Evolutionary conservation across 441 rosid genomes (phyloP).

Genomic region (Populus hybrid): DNA sequence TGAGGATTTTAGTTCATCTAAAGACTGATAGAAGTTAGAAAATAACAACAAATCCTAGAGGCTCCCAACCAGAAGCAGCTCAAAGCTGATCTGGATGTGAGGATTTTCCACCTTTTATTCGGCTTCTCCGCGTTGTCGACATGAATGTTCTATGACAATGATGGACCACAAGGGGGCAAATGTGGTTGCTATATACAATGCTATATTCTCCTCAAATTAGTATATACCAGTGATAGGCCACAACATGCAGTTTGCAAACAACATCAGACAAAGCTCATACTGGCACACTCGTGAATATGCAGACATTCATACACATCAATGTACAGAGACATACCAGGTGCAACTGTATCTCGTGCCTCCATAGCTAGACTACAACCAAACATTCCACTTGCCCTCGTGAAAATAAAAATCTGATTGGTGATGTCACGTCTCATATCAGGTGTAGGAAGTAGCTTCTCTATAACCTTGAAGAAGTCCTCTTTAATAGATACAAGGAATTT

Average conservation of each 20-base stretch:
- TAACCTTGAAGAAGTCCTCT: slow-evolving; percentile 75
- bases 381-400: slow-evolving; percentile 74
- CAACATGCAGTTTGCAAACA: background rate
- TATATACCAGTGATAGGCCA: background rate
- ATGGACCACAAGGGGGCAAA: background rate
- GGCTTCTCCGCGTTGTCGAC: background rate
- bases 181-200: background rate
- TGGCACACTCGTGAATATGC: background rate
- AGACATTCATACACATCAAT: background rate
- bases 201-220: background rate
- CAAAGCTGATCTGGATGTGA: background rate
- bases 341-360: slow-evolving; percentile 75
- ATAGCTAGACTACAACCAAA: slow-evolving; percentile 75
- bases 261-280: background rate
- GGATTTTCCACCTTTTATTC: background rate
- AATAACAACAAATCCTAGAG: background rate
- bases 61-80: background rate
- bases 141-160: background rate
- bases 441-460: slow-evolving; percentile 81
- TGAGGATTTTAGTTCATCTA: background rate
- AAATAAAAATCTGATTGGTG: slow-evolving; percentile 67
- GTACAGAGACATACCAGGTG: slow-evolving; percentile 50
- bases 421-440: slow-evolving; percentile 81
- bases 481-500: slow-evolving; percentile 68
- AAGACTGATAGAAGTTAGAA: background rate